These are phyloP conservation scores for Cunninghamia lanceolata DNA, from an alignment of 75 land plant species.

Conservation along the genomic window DNA sequence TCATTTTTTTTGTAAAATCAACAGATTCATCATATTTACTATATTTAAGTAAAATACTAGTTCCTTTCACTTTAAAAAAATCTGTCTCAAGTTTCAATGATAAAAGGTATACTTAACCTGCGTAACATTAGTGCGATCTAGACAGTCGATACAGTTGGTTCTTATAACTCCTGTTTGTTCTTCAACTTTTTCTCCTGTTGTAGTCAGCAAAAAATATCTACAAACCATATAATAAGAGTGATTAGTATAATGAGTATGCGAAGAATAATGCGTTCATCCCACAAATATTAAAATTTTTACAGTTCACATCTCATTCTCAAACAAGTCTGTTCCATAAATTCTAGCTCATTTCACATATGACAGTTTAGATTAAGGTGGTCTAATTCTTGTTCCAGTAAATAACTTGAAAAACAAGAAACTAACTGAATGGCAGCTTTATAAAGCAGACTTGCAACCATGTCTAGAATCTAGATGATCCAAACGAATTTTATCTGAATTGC, in stretches of 20 bases:
- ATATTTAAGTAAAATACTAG: background rate
- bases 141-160: conserved; percentile 94
- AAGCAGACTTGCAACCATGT: background rate
- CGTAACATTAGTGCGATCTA: conserved; percentile 97
- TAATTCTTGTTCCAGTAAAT: background rate
- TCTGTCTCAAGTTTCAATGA: conserved; percentile 8
- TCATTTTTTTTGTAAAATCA: background rate
- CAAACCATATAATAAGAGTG: background rate
- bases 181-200: conserved; percentile 60
- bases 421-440: background rate
- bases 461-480: background rate
- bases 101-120: conserved; percentile 49
- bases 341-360: background rate
- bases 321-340: background rate
- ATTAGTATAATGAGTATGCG: background rate
- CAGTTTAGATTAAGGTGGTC: background rate
- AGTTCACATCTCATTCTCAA: background rate
- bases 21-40: background rate
- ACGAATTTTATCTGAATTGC: too few relatives aligned
- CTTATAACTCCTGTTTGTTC: conserved; percentile 84
- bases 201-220: conserved; percentile 72
- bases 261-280: background rate
- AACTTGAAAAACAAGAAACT: background rate
- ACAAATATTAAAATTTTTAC: background rate
- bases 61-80: background rate